Base-by-base conservation (phyloP, 2,329 filamentous ascomycete genomes). In the Colletotrichum sp. region DNA sequence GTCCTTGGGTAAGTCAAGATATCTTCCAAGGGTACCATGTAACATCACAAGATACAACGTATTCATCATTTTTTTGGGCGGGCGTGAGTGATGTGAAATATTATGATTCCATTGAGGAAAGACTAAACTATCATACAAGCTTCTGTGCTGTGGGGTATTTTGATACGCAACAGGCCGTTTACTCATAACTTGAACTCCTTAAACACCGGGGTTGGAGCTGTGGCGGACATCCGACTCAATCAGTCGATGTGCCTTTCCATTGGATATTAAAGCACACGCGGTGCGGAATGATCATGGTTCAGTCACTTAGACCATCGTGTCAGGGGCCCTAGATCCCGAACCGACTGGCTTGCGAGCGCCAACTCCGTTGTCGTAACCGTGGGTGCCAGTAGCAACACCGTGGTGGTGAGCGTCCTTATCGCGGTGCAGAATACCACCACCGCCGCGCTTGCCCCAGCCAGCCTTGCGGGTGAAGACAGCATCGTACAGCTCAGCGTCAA, bases 401-500 rank as follows among this genome's bases (percentile, higher is more conserved):
- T 76, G 59, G 39, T 59, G 43, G 9, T 76, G 66, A 6, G 30
- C 67, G 30, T 74, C 36, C 52, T 76, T 76, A 52, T 75, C 74
- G 83, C 83, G 7, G 82, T 83, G 24, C n/a, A 68, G 6, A 3
- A 68, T 6, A 6, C 73, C 73, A 4, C 73, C 70, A 4, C 78
- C 76, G 4, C 79, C 79, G 21, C 78, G 74, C 1, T 75, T 63
- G 21, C 92, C 92, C 92, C 92, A 93, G 1, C 91, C 91, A 9
- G 87, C 92, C 79, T 89, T 89, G 74, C 90, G 85, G 0, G 92
- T 93, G 75, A 90, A 93, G 5, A 91, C 84, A 0, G 90, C 87
- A 70, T 90, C 85, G 71, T 88, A 87, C 65, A 93, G 87, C 64
- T 89, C 88, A 6, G 82, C 83, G 0, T 84, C 85, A n/a, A 78